A percentile compares a stretch with the other conserved stretches of the same genome.
phyloP scores from a whole-genome alignment of 1,284 basidiomycete genomes.

The Irpex rosettiformis region DNA sequence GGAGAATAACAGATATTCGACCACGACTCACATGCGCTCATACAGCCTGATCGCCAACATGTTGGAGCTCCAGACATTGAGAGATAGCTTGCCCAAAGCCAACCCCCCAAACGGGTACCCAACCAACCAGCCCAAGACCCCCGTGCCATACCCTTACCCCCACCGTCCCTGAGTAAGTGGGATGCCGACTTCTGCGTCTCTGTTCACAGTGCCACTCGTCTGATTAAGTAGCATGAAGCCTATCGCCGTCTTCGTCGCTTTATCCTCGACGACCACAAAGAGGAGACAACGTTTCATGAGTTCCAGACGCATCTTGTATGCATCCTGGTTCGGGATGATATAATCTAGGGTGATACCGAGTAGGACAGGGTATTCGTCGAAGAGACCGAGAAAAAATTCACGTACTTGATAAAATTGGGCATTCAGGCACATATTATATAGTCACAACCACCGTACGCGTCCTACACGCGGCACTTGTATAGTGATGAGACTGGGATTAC shows the following conservation, averaged over 20 bases:
- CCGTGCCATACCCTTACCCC: neutral
- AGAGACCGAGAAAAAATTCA: neutral
- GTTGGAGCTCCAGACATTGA: neutral
- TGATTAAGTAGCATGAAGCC: neutral
- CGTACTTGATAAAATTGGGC: too few relatives aligned
- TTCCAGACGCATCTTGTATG: neutral
- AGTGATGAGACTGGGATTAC: too few relatives aligned
- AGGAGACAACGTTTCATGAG: neutral
- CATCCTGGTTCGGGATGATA: neutral
- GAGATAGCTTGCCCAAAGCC: neutral
- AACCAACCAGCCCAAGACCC: neutral
- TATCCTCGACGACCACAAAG: neutral
- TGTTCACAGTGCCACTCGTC: neutral
- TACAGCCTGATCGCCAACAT: neutral
- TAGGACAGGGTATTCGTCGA: neutral
- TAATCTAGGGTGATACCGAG: neutral
- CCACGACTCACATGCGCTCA: neutral
- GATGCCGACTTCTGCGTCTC: neutral
- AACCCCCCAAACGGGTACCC: neutral
- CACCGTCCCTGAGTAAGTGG: neutral
- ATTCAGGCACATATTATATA: too few relatives aligned
- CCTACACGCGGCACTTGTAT: too few relatives aligned
- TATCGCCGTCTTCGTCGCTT: neutral
- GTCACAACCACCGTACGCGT: too few relatives aligned
- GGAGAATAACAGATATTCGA: neutral